phyloP scores from a whole-genome alignment of 208 protist species.

The Balamuthia mandrillaris region DNA sequence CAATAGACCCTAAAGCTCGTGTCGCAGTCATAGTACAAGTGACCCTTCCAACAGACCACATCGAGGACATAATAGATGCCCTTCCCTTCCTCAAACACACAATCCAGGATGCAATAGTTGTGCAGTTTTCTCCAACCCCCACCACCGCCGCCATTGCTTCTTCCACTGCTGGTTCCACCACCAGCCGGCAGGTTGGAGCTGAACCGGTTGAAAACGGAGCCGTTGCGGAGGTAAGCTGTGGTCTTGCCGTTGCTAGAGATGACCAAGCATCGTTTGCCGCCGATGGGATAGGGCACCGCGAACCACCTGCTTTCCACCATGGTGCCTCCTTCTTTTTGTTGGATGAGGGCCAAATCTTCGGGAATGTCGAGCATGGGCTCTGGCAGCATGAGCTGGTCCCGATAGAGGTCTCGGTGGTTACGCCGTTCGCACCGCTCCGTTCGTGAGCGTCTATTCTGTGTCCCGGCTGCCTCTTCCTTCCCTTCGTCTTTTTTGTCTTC shows the following conservation, averaged over 20 bases:
- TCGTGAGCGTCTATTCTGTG: no score
- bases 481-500: no score
- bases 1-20: slow-evolving; percentile 54
- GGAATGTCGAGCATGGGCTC: no score
- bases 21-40: slow-evolving; percentile 59
- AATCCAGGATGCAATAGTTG: slow-evolving; percentile 57
- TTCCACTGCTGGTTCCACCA: neutral
- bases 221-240: neutral
- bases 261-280: slow-evolving; percentile 24
- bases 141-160: no score
- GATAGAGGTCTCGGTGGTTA: no score
- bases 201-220: slow-evolving; percentile 13
- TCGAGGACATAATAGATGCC: slow-evolving; percentile 55
- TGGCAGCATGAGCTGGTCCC: no score
- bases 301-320: neutral
- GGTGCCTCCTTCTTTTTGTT: no score
- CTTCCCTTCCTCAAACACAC: slow-evolving; percentile 20
- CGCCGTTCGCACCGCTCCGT: no score
- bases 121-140: no score
- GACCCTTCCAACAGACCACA: slow-evolving; percentile 55
- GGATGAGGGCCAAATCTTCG: neutral
- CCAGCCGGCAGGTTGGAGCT: neutral
- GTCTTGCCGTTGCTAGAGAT: slow-evolving; percentile 20
- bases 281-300: neutral
- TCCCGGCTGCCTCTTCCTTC: no score